phyloP scores from a whole-genome alignment of 164 flowering plant species.

The Liriodendron chinense region DNA sequence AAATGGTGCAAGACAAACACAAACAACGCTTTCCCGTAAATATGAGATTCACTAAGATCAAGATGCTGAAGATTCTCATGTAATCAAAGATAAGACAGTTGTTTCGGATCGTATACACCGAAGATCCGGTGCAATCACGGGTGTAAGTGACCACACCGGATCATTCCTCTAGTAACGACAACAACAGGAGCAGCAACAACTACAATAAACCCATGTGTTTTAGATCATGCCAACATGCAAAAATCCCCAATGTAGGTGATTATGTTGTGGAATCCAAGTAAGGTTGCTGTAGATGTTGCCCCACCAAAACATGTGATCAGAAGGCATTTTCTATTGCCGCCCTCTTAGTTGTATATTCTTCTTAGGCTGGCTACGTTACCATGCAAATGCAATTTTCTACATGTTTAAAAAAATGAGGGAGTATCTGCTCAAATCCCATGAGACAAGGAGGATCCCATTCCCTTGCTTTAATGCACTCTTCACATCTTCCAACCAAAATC shows the following conservation, averaged over 20 bases:
- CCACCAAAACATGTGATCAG: background rate
- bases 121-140: background rate
- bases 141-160: background rate
- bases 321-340: background rate
- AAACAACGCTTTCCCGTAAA: background rate
- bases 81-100: background rate
- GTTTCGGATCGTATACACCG: background rate
- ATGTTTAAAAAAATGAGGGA: slow-evolving; percentile 1
- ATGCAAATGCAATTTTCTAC: background rate
- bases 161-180: background rate
- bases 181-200: background rate
- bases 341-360: background rate
- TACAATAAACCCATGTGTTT: background rate
- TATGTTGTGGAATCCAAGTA: background rate
- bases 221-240: slow-evolving; percentile 7
- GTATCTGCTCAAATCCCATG: slow-evolving; percentile 33
- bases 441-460: slow-evolving; percentile 46
- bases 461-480: background rate
- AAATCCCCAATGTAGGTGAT: slow-evolving; percentile 1
- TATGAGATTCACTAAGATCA: background rate
- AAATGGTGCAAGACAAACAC: too few species aligned
- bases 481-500: slow-evolving; percentile 8
- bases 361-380: background rate
- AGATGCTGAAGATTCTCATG: background rate
- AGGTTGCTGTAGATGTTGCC: background rate